Base-by-base conservation (phyloP, 2,329 filamentous ascomycete genomes). In the Anisogramma anomala region DNA sequence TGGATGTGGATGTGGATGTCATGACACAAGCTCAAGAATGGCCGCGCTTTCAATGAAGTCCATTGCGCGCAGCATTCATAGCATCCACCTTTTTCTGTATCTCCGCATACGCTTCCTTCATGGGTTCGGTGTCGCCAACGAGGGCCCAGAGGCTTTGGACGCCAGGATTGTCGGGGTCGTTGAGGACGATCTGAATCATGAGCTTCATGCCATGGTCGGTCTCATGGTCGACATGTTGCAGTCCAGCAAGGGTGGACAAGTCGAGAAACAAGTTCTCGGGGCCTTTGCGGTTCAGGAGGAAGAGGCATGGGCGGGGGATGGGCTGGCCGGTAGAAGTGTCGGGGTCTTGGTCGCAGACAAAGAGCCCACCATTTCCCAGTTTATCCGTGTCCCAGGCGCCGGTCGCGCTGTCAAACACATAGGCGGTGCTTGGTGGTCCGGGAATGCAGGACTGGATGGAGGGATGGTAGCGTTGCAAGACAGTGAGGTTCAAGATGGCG, bases 351-450 rank as follows among this genome's bases (percentile, higher is more conserved):
- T 82, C 72, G 66, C 84, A 93, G 39, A 96, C 75, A 59, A 96
- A 98, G 49, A 96, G 67, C 10, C 85, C 84, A 28, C 91, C 91
- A 61, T 94, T 88, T 9, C 88, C 73, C 42, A 80, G 83, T 33
- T 74, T 75, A 66, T 93, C 94, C n/a, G n/a, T n/a, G 57, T 91
- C 83, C 91, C 91, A 96, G 45, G 68, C 64, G 39, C 73, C 66
- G 3, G 76, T 70, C 4, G 69, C 62, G 34, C 75, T 68, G 47
- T 71, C 75, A 64, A 93, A 91, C 35, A 73, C 74, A 67, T 95
- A 96, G 50, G 95, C 73, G 26, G 91, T 84, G 19, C 84, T 83
- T 54, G 23, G 84, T 81, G 5, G 86, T 86, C 50, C 91, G 82
- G 48, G 82, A 81, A 6, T 30, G 55, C 95, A 86, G 39, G 71